Percentiles rank a stretch among this genome's conserved stretches.
Conservation (phyloP, 129 eudicot genomes). For the Escallonia rubra region DNA sequence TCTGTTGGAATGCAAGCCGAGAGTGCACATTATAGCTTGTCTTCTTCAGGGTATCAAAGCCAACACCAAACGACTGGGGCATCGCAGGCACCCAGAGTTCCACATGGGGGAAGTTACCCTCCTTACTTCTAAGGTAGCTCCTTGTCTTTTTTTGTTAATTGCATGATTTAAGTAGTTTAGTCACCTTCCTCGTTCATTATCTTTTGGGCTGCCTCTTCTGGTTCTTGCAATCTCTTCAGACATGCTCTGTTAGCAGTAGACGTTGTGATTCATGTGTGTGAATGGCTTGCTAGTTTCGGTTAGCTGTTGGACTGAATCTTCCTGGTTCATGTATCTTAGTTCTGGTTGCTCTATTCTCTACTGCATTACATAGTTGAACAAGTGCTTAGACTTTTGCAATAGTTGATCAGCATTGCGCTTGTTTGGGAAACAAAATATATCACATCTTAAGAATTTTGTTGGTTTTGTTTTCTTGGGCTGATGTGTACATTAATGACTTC, state of each 20-base stretch:
- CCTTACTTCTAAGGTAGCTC: slow-evolving; percentile 50
- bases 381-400: no score
- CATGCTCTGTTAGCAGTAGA: background rate
- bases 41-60: slow-evolving; percentile 39
- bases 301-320: no score
- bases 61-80: slow-evolving; percentile 43
- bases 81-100: slow-evolving; percentile 49
- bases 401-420: no score
- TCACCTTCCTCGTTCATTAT: background rate
- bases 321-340: no score
- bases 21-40: slow-evolving; percentile 36
- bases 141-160: background rate
- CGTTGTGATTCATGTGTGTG: no score
- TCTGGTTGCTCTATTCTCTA: no score
- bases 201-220: background rate
- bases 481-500: no score
- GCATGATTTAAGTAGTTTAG: background rate
- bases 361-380: no score
- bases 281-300: no score
- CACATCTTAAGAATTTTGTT: no score
- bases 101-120: slow-evolving; percentile 45
- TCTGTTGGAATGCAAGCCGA: slow-evolving; percentile 34
- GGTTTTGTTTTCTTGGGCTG: no score
- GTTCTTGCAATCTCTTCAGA: background rate
- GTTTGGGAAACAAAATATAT: no score